Evolutionary conservation across 768 basidiomycete species (phyloP).

Genomic region (Termitomyces sp.): DNA sequence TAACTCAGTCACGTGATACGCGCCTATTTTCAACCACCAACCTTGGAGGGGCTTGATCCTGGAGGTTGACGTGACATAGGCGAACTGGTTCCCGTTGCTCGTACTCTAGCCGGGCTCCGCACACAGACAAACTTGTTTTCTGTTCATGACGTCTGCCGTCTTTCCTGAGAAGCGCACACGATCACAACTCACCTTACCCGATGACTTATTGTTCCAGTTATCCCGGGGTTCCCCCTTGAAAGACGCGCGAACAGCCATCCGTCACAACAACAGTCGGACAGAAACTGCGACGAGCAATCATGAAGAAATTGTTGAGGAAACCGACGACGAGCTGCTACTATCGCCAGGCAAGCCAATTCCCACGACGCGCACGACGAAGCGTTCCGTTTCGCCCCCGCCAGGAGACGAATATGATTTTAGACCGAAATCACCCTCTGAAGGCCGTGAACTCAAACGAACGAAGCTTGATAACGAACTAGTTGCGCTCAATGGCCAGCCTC

Average conservation of each 20-base stretch:
- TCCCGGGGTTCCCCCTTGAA: slow-evolving; percentile 51
- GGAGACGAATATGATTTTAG: slow-evolving; percentile 24
- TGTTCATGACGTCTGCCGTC: slow-evolving; percentile 7
- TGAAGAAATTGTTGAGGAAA: slow-evolving; percentile 23
- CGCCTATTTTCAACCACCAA: slow-evolving; percentile 24
- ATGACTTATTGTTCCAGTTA: slow-evolving; percentile 38
- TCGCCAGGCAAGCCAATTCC: slow-evolving; percentile 33
- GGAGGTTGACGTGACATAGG: slow-evolving; percentile 9
- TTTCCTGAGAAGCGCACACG: slow-evolving; percentile 40
- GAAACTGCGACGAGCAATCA: neutral
- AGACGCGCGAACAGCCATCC: slow-evolving; percentile 38
- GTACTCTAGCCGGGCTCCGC: neutral
- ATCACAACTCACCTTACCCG: slow-evolving; percentile 47
- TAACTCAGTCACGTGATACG: slow-evolving; percentile 23
- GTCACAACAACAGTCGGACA: slow-evolving; percentile 11
- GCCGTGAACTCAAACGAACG: slow-evolving; percentile 32
- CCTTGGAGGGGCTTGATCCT: neutral
- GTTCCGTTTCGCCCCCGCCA: slow-evolving; percentile 35
- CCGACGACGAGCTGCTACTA: slow-evolving; percentile 46
- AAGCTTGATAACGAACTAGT: slow-evolving; percentile 24
- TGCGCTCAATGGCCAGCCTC: slow-evolving; percentile 10
- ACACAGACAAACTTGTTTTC: neutral
- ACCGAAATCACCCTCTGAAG: slow-evolving; percentile 22
- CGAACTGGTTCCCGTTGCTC: neutral
- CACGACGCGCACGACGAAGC: slow-evolving; percentile 25